Evolutionary conservation across 495 filamentous ascomycete species (phyloP).

Genomic region (Annulohypoxylon nitens): DNA sequence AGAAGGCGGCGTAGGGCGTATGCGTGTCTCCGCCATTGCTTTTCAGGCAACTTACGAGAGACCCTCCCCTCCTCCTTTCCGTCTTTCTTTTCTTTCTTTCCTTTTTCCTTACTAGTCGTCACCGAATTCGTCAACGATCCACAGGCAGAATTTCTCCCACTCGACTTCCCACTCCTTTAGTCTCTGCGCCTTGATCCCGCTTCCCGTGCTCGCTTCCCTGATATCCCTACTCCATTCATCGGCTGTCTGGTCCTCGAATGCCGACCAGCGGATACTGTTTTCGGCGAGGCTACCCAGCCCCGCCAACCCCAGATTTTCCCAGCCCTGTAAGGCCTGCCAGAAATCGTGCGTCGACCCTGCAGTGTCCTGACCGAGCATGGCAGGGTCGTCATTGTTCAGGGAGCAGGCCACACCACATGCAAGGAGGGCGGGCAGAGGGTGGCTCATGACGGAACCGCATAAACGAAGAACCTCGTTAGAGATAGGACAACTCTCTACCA

Average conservation of each 20-base stretch:
- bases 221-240: conserved; percentile 79
- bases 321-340: conserved; percentile 90
- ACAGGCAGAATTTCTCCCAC: conserved; percentile 93
- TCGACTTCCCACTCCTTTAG: conserved; percentile 81
- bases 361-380: conserved; percentile 79
- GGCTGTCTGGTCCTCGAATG: conserved; percentile 80
- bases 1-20: conserved; percentile 6
- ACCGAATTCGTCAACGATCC: conserved; percentile 86
- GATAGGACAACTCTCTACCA: conserved; percentile 89
- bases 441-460: conserved; percentile 78
- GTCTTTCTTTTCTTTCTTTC: conserved; percentile 13
- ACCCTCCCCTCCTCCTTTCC: background rate
- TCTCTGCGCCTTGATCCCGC: conserved; percentile 75
- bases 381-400: conserved; percentile 89
- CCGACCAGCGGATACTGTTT: conserved; percentile 91
- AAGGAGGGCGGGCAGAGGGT: conserved; percentile 85
- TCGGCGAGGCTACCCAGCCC: conserved; percentile 88
- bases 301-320: conserved; percentile 85
- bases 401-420: conserved; percentile 83
- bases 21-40: conserved; percentile 15
- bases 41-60: conserved; percentile 29
- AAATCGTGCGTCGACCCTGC: conserved; percentile 89
- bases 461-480: conserved; percentile 86
- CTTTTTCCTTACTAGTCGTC: conserved; percentile 55
- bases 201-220: conserved; percentile 78